Conservation (phyloP, 2,329 filamentous ascomycete species). For the Thermothelomyces thermophilus region DNA sequence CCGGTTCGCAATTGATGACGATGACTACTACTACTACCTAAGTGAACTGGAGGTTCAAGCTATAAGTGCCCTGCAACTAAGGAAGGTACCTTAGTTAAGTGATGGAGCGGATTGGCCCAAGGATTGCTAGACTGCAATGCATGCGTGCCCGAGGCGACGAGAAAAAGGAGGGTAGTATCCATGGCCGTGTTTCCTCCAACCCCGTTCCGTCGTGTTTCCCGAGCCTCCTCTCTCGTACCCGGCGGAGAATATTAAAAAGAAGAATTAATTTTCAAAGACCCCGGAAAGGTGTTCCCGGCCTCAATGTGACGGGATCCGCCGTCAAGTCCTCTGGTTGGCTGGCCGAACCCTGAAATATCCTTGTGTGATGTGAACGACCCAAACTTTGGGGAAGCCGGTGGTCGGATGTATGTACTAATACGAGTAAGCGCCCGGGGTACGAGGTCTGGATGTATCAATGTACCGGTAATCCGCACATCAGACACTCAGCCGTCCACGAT, state of each 20-base stretch:
- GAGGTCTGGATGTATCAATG: too few relatives aligned
- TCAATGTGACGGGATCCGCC: background rate
- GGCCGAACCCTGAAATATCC: background rate
- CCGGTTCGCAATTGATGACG: background rate
- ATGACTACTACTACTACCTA: too few relatives aligned
- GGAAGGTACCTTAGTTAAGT: too few relatives aligned
- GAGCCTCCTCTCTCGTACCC: background rate
- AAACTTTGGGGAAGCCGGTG: background rate
- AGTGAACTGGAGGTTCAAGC: too few relatives aligned
- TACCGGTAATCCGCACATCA: background rate
- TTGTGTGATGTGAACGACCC: slow-evolving; percentile 8
- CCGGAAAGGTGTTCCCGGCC: slow-evolving; percentile 4
- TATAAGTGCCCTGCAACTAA: too few relatives aligned
- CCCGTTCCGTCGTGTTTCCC: background rate
- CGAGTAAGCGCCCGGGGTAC: slow-evolving; percentile 6
- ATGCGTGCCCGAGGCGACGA: background rate
- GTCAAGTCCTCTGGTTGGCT: slow-evolving; percentile 3
- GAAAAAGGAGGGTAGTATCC: background rate
- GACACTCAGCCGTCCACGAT: background rate
- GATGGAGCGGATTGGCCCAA: background rate
- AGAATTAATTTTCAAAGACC: background rate
- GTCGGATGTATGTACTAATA: too few relatives aligned
- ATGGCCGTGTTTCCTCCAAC: background rate
- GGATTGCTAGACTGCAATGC: background rate
- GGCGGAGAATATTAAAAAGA: background rate